Evolutionary conservation across 192 early-diverging fungal species (phyloP).

Genomic region (Rhizoclosmatium sp.): DNA sequence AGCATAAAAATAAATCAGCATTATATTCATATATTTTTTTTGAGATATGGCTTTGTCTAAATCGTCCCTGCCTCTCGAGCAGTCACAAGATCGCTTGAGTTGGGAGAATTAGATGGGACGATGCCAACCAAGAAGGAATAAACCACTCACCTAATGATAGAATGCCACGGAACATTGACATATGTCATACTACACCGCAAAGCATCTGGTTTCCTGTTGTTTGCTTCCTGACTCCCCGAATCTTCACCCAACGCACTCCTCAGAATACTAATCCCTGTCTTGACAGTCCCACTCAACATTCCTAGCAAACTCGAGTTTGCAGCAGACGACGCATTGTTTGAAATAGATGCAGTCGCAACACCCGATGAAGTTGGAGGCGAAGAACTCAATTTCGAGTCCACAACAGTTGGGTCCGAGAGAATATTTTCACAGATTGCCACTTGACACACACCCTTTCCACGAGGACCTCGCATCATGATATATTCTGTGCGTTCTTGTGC

Average conservation of each 20-base stretch:
- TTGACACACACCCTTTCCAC: conserved; percentile 89
- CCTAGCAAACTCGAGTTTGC: conserved; percentile 10
- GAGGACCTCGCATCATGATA: conserved; percentile 94
- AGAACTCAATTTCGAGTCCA: not conserved
- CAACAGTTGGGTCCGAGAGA: conserved; percentile 11
- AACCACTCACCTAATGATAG: conserved; percentile 66
- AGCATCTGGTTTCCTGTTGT: conserved; percentile 67
- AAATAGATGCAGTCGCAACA: not conserved
- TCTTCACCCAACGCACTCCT: conserved; percentile 30
- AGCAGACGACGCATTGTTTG: not conserved
- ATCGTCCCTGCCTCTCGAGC: conserved; percentile 5
- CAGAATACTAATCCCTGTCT: conserved; percentile 27
- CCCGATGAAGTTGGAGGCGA: not conserved
- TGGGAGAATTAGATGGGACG: not conserved
- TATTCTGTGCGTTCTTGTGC: conserved; percentile 83
- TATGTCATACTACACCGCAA: conserved; percentile 89
- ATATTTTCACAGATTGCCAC: conserved; percentile 41
- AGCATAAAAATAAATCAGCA: too few species aligned
- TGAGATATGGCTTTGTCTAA: not conserved
- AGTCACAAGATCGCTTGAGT: conserved; percentile 15
- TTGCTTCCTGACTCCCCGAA: conserved; percentile 5
- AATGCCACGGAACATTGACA: conserved; percentile 93
- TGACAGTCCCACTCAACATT: conserved; percentile 34
- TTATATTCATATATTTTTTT: too few species aligned
- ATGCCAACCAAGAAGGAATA: not conserved